Percentiles rank a stretch among this genome's conserved stretches.
Conservation (phyloP, 1,284 basidiomycete species). For the Blastosporella zonata region DNA sequence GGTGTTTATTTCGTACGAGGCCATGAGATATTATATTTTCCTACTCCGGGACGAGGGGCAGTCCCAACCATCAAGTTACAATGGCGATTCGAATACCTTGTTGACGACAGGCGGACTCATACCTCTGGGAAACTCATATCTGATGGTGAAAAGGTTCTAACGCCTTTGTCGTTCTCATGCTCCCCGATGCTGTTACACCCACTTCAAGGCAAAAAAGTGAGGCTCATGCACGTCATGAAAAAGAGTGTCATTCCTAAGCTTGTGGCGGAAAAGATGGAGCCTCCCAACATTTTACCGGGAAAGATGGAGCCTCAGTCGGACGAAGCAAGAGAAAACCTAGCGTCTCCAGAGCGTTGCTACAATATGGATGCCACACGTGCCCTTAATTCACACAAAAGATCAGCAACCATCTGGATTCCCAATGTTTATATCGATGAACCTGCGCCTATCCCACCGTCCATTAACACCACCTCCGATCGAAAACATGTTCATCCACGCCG, state of each 20-base stretch:
- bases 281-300: conserved; percentile 29
- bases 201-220: conserved; percentile 61
- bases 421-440: not conserved
- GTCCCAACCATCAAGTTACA: conserved; percentile 40
- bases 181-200: conserved; percentile 65
- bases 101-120: conserved; percentile 53
- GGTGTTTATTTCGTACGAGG: conserved; percentile 75
- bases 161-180: conserved; percentile 70
- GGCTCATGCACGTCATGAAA: conserved; percentile 64
- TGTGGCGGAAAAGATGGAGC: conserved; percentile 58
- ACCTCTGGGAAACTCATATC: conserved; percentile 43
- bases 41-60: conserved; percentile 19
- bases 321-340: not conserved
- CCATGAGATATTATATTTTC: conserved; percentile 41
- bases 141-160: conserved; percentile 66
- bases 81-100: conserved; percentile 79
- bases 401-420: conserved; percentile 29
- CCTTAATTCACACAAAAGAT: conserved; percentile 31
- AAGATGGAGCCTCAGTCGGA: not conserved
- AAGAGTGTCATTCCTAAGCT: conserved; percentile 59
- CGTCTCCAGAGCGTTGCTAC: conserved; percentile 6
- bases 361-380: conserved; percentile 15
- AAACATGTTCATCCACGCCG: conserved; percentile 6
- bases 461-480: not conserved
- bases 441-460: not conserved